These are phyloP conservation scores for Epichloe aotearoae DNA, from an alignment of 2,329 filamentous ascomycete species.

Conservation along the genomic window DNA sequence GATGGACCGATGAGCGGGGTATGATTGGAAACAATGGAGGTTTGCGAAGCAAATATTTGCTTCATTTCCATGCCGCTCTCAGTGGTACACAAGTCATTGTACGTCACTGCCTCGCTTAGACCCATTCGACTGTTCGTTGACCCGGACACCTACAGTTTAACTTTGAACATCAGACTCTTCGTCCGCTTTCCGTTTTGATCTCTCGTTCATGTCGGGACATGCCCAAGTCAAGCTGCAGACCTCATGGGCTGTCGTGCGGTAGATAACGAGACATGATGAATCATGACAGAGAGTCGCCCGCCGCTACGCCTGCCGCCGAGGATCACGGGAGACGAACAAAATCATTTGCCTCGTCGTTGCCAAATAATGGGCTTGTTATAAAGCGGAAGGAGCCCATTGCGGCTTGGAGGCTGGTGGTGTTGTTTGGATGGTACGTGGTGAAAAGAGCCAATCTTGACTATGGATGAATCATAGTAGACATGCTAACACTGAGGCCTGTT, in stretches of 20 bases:
- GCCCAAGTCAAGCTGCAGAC: neutral
- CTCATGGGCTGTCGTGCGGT: neutral
- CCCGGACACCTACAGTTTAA: neutral
- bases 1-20: neutral
- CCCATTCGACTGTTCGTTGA: neutral
- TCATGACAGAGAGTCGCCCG: neutral
- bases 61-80: neutral
- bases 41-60: neutral
- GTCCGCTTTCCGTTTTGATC: neutral
- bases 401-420: constrained; percentile 7
- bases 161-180: neutral
- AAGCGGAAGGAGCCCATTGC: constrained; percentile 9
- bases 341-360: neutral
- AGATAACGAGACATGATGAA: neutral
- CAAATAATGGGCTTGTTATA: constrained; percentile 2
- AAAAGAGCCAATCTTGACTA: neutral
- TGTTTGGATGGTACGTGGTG: constrained; percentile 7
- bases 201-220: neutral
- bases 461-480: neutral
- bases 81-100: neutral
- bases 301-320: neutral
- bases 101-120: neutral
- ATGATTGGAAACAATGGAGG: neutral
- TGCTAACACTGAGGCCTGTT: neutral
- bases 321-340: neutral